phyloP scores from a whole-genome alignment of 495 filamentous ascomycete species.

The Tuber aestivum region DNA sequence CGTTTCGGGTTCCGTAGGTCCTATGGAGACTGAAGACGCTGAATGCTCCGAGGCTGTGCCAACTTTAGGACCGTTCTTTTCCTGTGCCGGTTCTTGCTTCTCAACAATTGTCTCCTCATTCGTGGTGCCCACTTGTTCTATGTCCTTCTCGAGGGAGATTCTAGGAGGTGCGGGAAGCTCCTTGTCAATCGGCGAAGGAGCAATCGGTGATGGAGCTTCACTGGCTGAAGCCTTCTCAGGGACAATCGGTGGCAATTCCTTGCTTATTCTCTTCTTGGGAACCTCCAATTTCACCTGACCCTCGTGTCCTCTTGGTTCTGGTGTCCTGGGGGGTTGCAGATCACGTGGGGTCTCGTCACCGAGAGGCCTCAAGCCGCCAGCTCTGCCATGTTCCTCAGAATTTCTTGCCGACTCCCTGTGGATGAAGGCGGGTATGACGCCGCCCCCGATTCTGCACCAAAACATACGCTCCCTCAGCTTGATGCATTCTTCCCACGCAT shows the following conservation, averaged over 20 bases:
- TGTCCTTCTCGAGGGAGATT: conserved; percentile 1
- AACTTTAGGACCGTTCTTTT: neutral
- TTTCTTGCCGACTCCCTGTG: conserved; percentile 22
- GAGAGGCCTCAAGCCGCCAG: conserved; percentile 9
- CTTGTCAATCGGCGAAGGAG: neutral
- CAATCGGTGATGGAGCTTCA: neutral
- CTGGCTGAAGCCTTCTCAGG: neutral
- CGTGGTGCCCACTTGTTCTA: neutral
- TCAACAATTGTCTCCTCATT: neutral
- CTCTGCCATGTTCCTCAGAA: conserved; percentile 27
- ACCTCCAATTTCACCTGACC: conserved; percentile 28
- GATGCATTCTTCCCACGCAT: conserved; percentile 90
- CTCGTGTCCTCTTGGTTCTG: neutral
- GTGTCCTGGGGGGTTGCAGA: neutral
- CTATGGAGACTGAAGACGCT: neutral
- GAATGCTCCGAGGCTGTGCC: neutral
- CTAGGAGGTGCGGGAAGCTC: neutral
- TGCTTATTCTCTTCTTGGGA: conserved; percentile 32
- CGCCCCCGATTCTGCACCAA: conserved; percentile 84
- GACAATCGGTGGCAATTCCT: conserved; percentile 7
- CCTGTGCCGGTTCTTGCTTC: neutral
- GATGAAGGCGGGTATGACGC: conserved; percentile 64
- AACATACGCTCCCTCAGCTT: conserved; percentile 89
- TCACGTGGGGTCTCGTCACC: neutral
- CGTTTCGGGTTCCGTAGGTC: neutral